phyloP scores from a whole-genome alignment of 345 rosid genomes.

The Heritiera fomes region DNA sequence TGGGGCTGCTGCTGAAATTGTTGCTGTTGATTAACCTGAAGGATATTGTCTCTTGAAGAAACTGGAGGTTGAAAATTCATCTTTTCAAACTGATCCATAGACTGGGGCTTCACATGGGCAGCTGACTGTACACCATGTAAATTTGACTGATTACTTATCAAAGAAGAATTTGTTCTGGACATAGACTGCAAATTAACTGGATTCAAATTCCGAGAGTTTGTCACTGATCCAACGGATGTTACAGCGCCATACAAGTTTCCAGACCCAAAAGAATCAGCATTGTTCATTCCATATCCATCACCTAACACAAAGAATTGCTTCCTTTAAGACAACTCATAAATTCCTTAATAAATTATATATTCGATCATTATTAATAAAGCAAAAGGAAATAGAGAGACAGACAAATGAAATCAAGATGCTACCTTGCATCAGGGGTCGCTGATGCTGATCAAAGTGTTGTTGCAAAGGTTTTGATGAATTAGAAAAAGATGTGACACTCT shows the following conservation, averaged over 20 bases:
- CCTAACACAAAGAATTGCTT: constrained; percentile 45
- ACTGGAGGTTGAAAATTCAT: constrained; percentile 48
- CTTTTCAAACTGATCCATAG: constrained; percentile 56
- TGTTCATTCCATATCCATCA: constrained; percentile 63
- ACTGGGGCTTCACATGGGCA: constrained; percentile 41
- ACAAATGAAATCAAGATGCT: constrained; percentile 15
- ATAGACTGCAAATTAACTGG: constrained; percentile 55
- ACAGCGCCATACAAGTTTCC: constrained; percentile 60
- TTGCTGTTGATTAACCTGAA: constrained; percentile 66
- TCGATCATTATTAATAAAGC: constrained; percentile 4
- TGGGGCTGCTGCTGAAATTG: constrained; percentile 61
- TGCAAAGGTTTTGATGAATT: constrained; percentile 61
- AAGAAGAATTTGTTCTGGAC: constrained; percentile 50
- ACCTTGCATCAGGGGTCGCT: constrained; percentile 65
- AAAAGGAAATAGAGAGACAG: constrained; percentile 12
- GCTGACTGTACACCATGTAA: constrained; percentile 52
- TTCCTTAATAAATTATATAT: constrained; percentile 24
- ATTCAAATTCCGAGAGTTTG: constrained; percentile 51
- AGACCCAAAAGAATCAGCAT: constrained; percentile 57
- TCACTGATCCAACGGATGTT: constrained; percentile 50
- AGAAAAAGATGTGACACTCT: constrained; percentile 45
- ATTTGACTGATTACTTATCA: constrained; percentile 52
- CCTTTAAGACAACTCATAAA: constrained; percentile 20
- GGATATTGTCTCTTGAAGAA: constrained; percentile 49
- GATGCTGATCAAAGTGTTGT: constrained; percentile 70